These are phyloP conservation scores for Lodderomyces parapsilosis DNA, from an alignment of 1,139 yeast species.

Conservation along the genomic window DNA sequence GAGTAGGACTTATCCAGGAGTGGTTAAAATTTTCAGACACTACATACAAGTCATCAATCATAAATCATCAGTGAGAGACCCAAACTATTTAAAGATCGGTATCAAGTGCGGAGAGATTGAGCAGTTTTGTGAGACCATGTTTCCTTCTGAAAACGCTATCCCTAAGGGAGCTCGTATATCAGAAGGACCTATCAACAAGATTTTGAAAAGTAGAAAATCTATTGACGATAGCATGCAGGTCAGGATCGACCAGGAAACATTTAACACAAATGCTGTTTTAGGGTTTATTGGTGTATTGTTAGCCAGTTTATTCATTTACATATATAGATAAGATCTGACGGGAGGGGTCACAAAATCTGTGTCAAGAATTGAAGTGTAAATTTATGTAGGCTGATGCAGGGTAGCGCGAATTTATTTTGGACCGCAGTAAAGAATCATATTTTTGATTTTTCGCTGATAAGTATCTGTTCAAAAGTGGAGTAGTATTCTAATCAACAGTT, in stretches of 20 bases:
- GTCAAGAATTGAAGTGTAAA: not conserved
- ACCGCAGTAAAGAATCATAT: not conserved
- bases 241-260: constrained; percentile 26
- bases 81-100: constrained; percentile 82
- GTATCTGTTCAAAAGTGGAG: not conserved
- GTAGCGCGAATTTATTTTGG: constrained; percentile 1
- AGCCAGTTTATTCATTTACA: constrained; percentile 4
- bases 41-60: constrained; percentile 78
- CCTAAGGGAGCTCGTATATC: constrained; percentile 29
- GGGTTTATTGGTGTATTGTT: constrained; percentile 11
- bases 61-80: constrained; percentile 76
- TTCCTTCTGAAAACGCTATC: constrained; percentile 44
- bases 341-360: not conserved
- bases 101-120: constrained; percentile 85
- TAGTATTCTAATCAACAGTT: not conserved
- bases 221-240: constrained; percentile 33
- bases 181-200: constrained; percentile 21
- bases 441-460: not conserved
- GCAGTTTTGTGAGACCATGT: constrained; percentile 75
- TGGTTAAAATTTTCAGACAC: constrained; percentile 69
- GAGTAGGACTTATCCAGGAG: constrained; percentile 74
- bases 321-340: constrained; percentile 1
- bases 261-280: constrained; percentile 22
- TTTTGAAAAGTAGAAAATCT: constrained; percentile 26
- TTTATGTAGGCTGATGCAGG: not conserved